phyloP scores from a whole-genome alignment of 371 early-diverging fungal species.

The Actinomucor elegans region DNA sequence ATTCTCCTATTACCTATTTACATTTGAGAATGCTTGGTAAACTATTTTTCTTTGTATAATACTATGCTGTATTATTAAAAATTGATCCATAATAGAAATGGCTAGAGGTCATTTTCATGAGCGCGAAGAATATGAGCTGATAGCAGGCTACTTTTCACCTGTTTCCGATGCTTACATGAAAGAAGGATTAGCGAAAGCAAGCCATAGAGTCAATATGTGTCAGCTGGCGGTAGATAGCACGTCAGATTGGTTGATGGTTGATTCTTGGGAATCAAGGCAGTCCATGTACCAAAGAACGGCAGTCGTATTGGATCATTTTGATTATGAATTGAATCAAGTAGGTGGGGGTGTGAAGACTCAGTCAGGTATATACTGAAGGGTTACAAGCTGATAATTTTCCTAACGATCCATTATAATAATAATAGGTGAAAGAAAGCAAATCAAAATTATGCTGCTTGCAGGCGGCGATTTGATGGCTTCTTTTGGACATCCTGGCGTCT shows the following conservation, averaged over 20 bases:
- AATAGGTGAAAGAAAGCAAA: constrained; percentile 53
- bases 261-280: constrained; percentile 92
- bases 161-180: constrained; percentile 93
- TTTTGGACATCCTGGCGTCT: constrained; percentile 90
- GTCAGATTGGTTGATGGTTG: constrained; percentile 94
- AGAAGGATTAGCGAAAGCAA: constrained; percentile 82
- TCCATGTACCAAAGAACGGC: constrained; percentile 84
- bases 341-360: constrained; percentile 56
- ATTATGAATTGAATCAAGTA: constrained; percentile 76
- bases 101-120: constrained; percentile 85
- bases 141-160: constrained; percentile 96
- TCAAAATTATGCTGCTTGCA: constrained; percentile 90
- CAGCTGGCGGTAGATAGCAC: constrained; percentile 81
- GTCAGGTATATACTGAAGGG: constrained; percentile 38
- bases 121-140: constrained; percentile 75
- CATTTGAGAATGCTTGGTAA: constrained; percentile 98
- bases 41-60: too few relatives aligned
- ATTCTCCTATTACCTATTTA: constrained; percentile 95
- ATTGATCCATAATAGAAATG: too few relatives aligned
- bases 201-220: constrained; percentile 94
- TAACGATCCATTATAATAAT: background rate
- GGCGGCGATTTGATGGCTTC: constrained; percentile 97
- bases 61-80: too few relatives aligned
- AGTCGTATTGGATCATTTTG: constrained; percentile 92
- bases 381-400: background rate